Evolutionary conservation across 495 filamentous ascomycete species (phyloP), one percentile per base, ranked within the genome.

Genomic region (Rusavskia elegans): DNA sequence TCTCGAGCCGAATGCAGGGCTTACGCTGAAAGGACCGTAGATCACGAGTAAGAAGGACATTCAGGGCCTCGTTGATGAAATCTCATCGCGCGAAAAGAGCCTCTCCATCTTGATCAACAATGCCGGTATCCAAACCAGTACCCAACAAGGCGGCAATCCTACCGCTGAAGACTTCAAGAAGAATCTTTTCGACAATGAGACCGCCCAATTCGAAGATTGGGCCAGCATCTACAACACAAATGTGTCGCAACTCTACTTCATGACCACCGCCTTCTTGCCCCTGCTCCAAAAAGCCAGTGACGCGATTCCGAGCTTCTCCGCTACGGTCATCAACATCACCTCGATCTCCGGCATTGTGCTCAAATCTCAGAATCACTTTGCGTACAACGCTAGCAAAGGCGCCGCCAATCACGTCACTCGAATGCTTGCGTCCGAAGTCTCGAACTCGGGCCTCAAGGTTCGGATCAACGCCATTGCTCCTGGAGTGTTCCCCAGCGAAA

Each of bases 311-410:
- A 71, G 72, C 32, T 78, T 69, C 64, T 71, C 74, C 3, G 72
- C 72, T 32, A 74, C 66, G 0, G 74, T 82, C 5, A 69, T 83
- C 59, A 83, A 82, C 54, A 80, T 78, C 51, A 70, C 72, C 30
- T 75, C 73, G 8, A 77, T 78, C 25, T 73, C 68, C 1, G 75
- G 75, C 1, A 69, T 71, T 16, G 63, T 76, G 9, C 70, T 70
- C 50, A 63, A 64, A 21, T 64, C 72, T 2, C 75, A 77, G 59
- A 66, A 68, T 30, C 75, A 77, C 52, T 77, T 76, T 55, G 66
- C 68, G 1, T 76, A 77, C 56, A 79, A 77, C 55, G 64, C 70
- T 0, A 65, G 61, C 55, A 79, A 78, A 57, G 75, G 66, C 13
- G 75, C 74, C 1, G 61, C 66, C 5, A 68, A 74, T 41, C 75